Percentiles rank a stretch among this genome's conserved stretches.
Conservation (phyloP, 768 basidiomycete genomes). For the Mycena vitilis region DNA sequence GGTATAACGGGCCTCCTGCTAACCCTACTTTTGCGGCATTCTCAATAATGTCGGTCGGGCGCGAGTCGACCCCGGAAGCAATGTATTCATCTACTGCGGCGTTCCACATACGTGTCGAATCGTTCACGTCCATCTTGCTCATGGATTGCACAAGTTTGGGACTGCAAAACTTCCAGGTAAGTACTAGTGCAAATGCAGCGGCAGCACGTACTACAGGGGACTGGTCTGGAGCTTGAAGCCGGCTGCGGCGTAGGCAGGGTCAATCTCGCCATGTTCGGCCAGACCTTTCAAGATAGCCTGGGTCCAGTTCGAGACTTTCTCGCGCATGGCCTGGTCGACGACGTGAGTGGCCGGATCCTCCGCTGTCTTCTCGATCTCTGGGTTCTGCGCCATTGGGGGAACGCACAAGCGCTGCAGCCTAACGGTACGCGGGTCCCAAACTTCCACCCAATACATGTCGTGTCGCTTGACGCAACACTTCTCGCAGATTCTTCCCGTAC, state of each 20-base stretch:
- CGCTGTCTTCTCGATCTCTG: neutral
- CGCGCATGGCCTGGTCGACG: neutral
- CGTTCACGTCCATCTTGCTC: neutral
- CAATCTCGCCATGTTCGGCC: neutral
- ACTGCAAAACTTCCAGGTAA: neutral
- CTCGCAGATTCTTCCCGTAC: neutral
- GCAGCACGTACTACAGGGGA: neutral
- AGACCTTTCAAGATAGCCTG: neutral
- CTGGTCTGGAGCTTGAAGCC: neutral
- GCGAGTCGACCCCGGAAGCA: slow-evolving; percentile 3
- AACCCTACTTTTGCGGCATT: slow-evolving; percentile 8
- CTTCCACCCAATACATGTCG: slow-evolving; percentile 10
- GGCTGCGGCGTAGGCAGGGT: slow-evolving; percentile 8
- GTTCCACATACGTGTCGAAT: neutral
- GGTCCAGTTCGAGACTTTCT: neutral
- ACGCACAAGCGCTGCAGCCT: neutral
- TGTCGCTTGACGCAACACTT: slow-evolving; percentile 4
- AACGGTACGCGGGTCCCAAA: neutral
- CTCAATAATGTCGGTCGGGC: slow-evolving; percentile 1
- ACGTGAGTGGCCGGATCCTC: neutral
- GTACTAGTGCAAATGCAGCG: no score
- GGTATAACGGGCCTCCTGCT: slow-evolving; percentile 10
- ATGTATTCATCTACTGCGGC: slow-evolving; percentile 13
- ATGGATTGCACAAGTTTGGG: neutral
- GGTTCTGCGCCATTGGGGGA: neutral